These are phyloP conservation scores for Erythrophleum ivorense DNA, from an alignment of 331 rosid species.

Conservation along the genomic window DNA sequence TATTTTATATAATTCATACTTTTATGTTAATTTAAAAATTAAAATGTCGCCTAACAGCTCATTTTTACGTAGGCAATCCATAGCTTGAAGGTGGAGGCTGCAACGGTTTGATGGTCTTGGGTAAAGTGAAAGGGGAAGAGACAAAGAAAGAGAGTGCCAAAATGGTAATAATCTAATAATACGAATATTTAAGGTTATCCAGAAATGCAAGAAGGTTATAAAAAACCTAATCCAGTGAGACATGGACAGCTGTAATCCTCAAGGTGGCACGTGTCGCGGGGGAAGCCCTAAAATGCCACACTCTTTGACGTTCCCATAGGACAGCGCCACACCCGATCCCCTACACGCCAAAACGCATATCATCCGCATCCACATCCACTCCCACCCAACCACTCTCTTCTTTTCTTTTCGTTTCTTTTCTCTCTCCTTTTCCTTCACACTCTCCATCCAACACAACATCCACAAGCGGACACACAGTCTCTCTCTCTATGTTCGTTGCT, in stretches of 20 bases:
- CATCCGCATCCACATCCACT: not conserved
- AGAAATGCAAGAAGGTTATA: constrained; percentile 18
- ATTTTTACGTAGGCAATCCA: too few species aligned
- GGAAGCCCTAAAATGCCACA: constrained; percentile 49
- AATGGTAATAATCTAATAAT: not conserved
- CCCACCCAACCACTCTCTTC: not conserved
- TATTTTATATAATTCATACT: too few species aligned
- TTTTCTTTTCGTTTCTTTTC: too few species aligned
- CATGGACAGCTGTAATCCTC: constrained; percentile 61
- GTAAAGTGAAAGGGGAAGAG: not conserved
- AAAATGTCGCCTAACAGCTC: too few species aligned
- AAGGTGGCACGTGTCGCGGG: constrained; percentile 56
- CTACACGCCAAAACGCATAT: not conserved
- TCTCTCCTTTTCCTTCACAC: not conserved
- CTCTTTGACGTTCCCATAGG: constrained; percentile 22
- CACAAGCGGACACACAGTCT: constrained; percentile 20
- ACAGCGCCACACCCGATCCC: constrained; percentile 46
- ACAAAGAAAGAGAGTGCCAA: not conserved
- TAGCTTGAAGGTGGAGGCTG: not conserved
- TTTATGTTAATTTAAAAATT: too few species aligned
- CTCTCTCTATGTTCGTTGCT: constrained; percentile 1
- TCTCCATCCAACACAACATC: not conserved
- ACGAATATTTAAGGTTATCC: constrained; percentile 49
- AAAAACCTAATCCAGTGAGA: constrained; percentile 54
- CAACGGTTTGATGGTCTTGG: too few species aligned